phyloP scores from a whole-genome alignment of 345 rosid genomes.

The Rhizophora mangle region DNA sequence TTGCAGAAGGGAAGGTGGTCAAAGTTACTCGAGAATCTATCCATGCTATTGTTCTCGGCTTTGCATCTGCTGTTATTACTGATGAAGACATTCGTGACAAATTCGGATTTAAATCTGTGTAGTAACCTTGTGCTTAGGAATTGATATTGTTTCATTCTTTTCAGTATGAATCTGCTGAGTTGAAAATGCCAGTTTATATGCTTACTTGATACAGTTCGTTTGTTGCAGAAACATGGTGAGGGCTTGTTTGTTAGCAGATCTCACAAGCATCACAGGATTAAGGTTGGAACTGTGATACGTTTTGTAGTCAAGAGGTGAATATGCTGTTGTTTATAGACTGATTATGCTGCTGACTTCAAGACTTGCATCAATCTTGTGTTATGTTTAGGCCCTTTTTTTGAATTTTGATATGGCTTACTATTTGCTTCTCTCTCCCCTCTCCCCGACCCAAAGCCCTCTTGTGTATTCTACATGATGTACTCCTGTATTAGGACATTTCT shows the following conservation, averaged over 20 bases:
- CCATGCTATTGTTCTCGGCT: slow-evolving; percentile 73
- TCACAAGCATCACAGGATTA: slow-evolving; percentile 55
- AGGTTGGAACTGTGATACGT: slow-evolving; percentile 67
- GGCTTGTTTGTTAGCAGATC: slow-evolving; percentile 50
- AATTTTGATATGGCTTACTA: not conserved
- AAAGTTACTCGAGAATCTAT: slow-evolving; percentile 66
- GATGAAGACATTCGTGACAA: slow-evolving; percentile 67
- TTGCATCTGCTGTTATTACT: slow-evolving; percentile 65
- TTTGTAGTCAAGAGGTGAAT: slow-evolving; percentile 72
- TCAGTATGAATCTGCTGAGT: not conserved
- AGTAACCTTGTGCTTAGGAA: not conserved
- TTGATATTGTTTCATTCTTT: not conserved
- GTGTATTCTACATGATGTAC: too few relatives aligned
- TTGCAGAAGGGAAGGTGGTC: slow-evolving; percentile 74
- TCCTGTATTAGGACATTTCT: too few relatives aligned
- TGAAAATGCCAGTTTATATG: not conserved
- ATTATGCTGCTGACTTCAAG: not conserved
- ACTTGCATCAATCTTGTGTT: not conserved
- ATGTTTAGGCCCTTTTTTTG: not conserved
- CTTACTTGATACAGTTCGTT: not conserved
- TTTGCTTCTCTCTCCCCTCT: not conserved
- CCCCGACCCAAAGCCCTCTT: too few relatives aligned
- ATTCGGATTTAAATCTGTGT: slow-evolving; percentile 52
- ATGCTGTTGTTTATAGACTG: not conserved
- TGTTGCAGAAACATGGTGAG: slow-evolving; percentile 51